Evolutionary conservation across 768 basidiomycete genomes (phyloP).

Genomic region (Kwoniella sp.): DNA sequence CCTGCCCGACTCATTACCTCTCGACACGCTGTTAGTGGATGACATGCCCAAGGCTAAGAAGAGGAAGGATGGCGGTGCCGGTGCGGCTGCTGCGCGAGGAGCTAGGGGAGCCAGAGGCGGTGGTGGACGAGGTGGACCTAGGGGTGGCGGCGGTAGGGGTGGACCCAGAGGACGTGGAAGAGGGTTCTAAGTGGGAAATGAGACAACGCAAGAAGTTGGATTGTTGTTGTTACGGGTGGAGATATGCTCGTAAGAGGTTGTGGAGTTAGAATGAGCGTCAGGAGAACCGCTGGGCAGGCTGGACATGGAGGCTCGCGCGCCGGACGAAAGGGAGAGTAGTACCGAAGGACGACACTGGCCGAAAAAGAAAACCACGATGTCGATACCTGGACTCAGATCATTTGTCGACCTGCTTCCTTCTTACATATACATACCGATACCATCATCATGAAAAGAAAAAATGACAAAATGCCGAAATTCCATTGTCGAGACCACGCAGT

Average conservation of each 20-base stretch:
- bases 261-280: too few relatives aligned
- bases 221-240: too few relatives aligned
- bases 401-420: not conserved
- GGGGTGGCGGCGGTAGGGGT: slow-evolving; percentile 58
- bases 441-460: not conserved
- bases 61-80: slow-evolving; percentile 77
- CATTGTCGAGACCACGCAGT: too few relatives aligned
- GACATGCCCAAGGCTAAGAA: slow-evolving; percentile 96
- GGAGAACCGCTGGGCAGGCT: too few relatives aligned
- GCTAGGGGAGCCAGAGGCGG: slow-evolving; percentile 60
- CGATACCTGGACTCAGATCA: not conserved
- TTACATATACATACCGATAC: not conserved
- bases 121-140: slow-evolving; percentile 34
- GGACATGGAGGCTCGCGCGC: too few relatives aligned
- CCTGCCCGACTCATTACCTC: slow-evolving; percentile 92
- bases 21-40: slow-evolving; percentile 95
- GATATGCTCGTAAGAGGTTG: too few relatives aligned
- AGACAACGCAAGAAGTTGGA: too few relatives aligned
- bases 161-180: slow-evolving; percentile 63
- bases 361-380: too few relatives aligned
- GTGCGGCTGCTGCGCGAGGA: slow-evolving; percentile 63
- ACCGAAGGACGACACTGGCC: too few relatives aligned
- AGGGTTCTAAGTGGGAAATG: slow-evolving; percentile 51
- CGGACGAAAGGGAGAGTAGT: too few relatives aligned
- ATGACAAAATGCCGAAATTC: not conserved